Conservation (phyloP, 345 rosid genomes). For the Eucalyptus viminalis region DNA sequence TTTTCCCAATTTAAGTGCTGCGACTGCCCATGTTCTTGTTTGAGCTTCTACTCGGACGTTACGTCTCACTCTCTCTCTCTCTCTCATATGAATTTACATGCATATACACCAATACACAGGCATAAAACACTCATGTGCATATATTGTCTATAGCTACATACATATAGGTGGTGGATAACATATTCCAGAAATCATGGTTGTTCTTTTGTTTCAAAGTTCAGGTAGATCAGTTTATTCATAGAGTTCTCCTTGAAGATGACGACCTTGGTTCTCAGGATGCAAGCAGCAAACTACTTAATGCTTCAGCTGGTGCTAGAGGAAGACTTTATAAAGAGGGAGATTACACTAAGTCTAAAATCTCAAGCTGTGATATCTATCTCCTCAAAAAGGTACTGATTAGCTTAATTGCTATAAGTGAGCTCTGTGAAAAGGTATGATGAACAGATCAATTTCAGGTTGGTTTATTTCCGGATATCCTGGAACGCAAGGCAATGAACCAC, state of each 20-base stretch:
- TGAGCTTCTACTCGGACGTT: not conserved
- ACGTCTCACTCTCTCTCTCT: not conserved
- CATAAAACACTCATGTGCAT: not conserved
- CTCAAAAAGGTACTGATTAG: constrained; percentile 36
- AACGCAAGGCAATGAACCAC: constrained; percentile 59
- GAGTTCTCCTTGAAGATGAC: constrained; percentile 79
- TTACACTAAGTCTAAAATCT: constrained; percentile 56
- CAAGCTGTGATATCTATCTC: constrained; percentile 49
- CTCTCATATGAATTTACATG: not conserved
- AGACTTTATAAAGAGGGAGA: constrained; percentile 65
- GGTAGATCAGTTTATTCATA: constrained; percentile 86
- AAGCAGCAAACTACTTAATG: constrained; percentile 33
- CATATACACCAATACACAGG: not conserved
- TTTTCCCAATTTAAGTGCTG: not conserved
- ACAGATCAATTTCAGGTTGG: constrained; percentile 49
- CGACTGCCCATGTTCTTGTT: not conserved
- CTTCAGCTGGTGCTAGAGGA: constrained; percentile 62
- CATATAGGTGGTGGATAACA: not conserved
- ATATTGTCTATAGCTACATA: not conserved
- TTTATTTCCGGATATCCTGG: constrained; percentile 75
- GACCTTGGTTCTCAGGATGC: constrained; percentile 16
- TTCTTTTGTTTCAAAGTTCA: not conserved
- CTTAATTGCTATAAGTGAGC: not conserved
- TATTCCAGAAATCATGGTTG: not conserved
- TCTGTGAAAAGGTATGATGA: not conserved